Conservation (phyloP, 1,284 basidiomycete genomes). For the Trichosporon asahii region DNA sequence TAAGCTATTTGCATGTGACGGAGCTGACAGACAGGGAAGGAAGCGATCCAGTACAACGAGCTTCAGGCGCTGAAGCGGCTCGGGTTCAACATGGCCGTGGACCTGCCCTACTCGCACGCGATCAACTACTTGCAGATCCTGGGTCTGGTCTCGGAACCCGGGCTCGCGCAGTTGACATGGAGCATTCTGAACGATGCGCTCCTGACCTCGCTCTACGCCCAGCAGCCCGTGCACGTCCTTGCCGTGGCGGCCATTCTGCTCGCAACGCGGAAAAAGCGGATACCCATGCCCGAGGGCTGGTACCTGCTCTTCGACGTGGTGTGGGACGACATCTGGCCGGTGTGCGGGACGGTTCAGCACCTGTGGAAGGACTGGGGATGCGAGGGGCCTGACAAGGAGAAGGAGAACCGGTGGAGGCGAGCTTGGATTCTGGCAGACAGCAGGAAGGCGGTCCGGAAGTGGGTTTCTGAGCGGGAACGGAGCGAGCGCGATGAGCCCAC, state of each 20-base stretch:
- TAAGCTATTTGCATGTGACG: constrained; percentile 9
- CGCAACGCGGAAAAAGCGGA: constrained; percentile 63
- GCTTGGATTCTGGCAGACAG: constrained; percentile 56
- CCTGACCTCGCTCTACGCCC: constrained; percentile 83
- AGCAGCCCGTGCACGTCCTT: constrained; percentile 82
- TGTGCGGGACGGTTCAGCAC: constrained; percentile 73
- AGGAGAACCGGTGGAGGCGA: constrained; percentile 57
- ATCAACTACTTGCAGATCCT: constrained; percentile 93
- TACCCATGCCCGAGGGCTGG: constrained; percentile 76
- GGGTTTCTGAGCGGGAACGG: constrained; percentile 55
- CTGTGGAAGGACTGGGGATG: constrained; percentile 56
- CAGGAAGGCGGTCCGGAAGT: constrained; percentile 48
- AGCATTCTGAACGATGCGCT: constrained; percentile 89
- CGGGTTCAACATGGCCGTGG: constrained; percentile 82
- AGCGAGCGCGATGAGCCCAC: neutral
- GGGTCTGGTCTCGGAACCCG: constrained; percentile 64
- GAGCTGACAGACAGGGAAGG: constrained; percentile 39
- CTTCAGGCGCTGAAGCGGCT: constrained; percentile 96
- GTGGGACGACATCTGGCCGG: constrained; percentile 77
- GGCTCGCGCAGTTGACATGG: constrained; percentile 76
- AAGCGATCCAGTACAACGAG: constrained; percentile 82
- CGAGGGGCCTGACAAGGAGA: constrained; percentile 34
- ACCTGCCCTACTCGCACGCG: constrained; percentile 87
- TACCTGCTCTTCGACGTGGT: constrained; percentile 83
- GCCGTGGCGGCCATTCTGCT: constrained; percentile 81